Evolutionary conservation across 192 early-diverging fungal genomes (phyloP), one percentile per base, ranked within the genome.

Genomic region (Backusella australiensis): DNA sequence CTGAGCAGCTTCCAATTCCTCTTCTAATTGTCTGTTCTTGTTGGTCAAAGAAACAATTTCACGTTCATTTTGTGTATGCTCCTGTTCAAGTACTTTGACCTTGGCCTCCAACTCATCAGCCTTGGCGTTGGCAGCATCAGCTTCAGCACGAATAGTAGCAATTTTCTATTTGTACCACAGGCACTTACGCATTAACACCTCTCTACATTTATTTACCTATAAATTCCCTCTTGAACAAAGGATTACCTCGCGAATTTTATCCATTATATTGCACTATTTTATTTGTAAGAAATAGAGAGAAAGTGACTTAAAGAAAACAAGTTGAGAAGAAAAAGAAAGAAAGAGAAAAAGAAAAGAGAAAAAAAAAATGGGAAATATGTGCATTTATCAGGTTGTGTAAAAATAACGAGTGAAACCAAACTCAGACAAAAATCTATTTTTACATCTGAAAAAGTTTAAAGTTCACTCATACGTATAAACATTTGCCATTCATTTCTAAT

Each of bases 41-140:
- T 87, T 93, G 76, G 89, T 88, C 67, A 91, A 84, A n/a, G 92
- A 91, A 12, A 88, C 86, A 59, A 93, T 80, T 71, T 93, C 91
- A 74, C 90, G 90, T 38, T 94, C 93, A 72, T 90, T 90, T 73
- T 84, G 80, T 7, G 82, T 87, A 71, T 88, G 77, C 77, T 91
- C 86, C 52, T 85, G 84, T 77, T 83, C 63, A 7, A 88, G 65
- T 67, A 74, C 74, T 83, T 93, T 93, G 70, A 86, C 76, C 15
- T 87, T 79, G 15, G 56, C 73, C 82, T 93, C 91, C 34, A 87
- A 83, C 26, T 81, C 77, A 36, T 92, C 91, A 34, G 87, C 89
- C 21, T 87, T 89, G 74, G 83, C 86, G 67, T 77, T 77, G 59
- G 88, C 86, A 15, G 81, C 86, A 39, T 94, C 92, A 49, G 87